Evolutionary conservation across 192 early-diverging fungal genomes (phyloP), one percentile per base, ranked within the genome.

Genomic region (Entomortierella beljakovae): DNA sequence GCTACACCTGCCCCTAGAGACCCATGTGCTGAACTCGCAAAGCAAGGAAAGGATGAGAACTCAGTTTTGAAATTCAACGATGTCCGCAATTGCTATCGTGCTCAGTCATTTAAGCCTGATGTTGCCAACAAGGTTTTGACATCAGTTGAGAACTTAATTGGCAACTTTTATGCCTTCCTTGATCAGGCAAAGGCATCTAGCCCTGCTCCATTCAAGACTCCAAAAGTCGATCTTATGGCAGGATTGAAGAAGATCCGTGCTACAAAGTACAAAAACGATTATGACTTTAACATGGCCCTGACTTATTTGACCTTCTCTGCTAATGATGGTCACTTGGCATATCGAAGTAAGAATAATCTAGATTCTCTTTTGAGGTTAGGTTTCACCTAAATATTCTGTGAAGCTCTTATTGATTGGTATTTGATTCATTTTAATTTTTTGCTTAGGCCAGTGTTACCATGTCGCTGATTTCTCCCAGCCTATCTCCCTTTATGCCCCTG

Each of bases 221-320:
- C 66, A 0, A 42, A 26, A 32, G 66, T 79, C 7, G 75, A 79
- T 42, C 32, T 79, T 40, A 53, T 79, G 54, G 75, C 56, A 22
- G 67, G 61, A 15, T 49, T 79, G 66, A 52, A 54, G 35, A 79
- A 79, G 57, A 69, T 79, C 20, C 43, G 50, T 34, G 61, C 37
- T 1, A 79, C 60, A 9, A 79, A 79, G 61, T 79, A 50, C 50
- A 79, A 64, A 57, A 64, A 37, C 33, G 75, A 79, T 40, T 79
- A 65, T 50, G 75, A 79, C n/a, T 79, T 79, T 38, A 34, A 69
- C 1, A 79, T 65, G 68, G 75, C 75, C 4, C 48, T 79, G 75
- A 70, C 75, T 16, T 70, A 79, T 51, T 38, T 79, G 46, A 65
- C 75, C 26, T 70, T 70, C 50, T 79, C 67, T 37, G 75, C 51